Conservation (phyloP, 2,329 filamentous ascomycete genomes). For the Cladosporium sp. region DNA sequence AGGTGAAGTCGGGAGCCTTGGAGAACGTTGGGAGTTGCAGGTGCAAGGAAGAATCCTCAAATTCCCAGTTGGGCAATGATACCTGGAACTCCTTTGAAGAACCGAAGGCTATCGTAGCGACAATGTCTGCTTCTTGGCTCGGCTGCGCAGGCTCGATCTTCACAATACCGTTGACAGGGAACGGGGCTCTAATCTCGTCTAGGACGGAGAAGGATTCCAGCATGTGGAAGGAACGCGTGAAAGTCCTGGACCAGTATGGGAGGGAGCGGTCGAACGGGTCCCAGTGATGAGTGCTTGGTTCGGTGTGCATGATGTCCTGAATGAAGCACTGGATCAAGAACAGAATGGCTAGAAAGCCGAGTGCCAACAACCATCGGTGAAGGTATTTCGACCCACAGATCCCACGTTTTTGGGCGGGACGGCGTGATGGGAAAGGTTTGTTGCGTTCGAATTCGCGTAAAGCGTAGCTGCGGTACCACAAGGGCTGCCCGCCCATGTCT, state of each 20-base stretch:
- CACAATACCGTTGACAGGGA: constrained; percentile 41
- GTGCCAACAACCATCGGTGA: constrained; percentile 7
- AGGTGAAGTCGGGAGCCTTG: background rate
- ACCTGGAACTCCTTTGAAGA: constrained; percentile 31
- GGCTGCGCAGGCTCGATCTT: constrained; percentile 40
- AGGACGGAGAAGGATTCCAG: constrained; percentile 30
- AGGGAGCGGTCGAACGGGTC: background rate
- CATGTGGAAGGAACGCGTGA: constrained; percentile 1
- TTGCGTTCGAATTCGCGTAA: background rate
- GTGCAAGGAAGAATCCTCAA: background rate
- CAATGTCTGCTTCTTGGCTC: constrained; percentile 41
- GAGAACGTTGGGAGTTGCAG: background rate
- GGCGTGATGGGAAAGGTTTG: background rate
- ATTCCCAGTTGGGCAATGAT: background rate
- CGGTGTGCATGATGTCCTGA: background rate
- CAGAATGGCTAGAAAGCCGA: background rate
- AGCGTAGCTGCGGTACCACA: background rate
- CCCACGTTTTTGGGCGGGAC: background rate
- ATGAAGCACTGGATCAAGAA: constrained; percentile 1
- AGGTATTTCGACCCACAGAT: background rate
- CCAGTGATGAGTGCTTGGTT: background rate
- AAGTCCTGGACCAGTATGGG: background rate
- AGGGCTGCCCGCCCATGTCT: background rate
- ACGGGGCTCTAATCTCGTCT: constrained; percentile 30
- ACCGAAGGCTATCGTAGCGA: constrained; percentile 41